Evolutionary conservation across 2,329 filamentous ascomycete genomes (phyloP).

Genomic region (Fusarium aywerte): DNA sequence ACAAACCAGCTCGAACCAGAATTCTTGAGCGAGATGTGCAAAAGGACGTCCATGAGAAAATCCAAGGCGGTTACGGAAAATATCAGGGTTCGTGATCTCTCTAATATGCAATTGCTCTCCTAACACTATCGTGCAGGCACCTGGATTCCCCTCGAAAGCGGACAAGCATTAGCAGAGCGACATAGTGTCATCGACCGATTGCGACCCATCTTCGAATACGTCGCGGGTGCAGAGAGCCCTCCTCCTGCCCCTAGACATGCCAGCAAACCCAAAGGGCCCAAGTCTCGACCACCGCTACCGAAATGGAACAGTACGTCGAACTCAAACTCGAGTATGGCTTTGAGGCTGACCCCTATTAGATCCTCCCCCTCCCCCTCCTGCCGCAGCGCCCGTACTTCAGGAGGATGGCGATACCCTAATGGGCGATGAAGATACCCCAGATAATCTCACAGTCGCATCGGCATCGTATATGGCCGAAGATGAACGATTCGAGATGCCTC

Average conservation of each 20-base stretch:
- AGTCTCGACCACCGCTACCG: conserved; percentile 62
- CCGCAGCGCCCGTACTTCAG: conserved; percentile 43
- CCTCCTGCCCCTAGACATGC: conserved; percentile 94
- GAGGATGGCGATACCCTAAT: conserved; percentile 73
- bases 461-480: conserved; percentile 88
- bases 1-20: conserved; percentile 93
- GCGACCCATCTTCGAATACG: conserved; percentile 87
- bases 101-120: background rate
- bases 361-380: conserved; percentile 41
- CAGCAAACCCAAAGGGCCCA: conserved; percentile 83
- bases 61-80: conserved; percentile 98
- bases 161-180: conserved; percentile 82
- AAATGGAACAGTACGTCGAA: conserved; percentile 60
- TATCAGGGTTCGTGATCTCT: conserved; percentile 77
- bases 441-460: conserved; percentile 84
- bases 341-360: conserved; percentile 32
- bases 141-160: conserved; percentile 90
- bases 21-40: conserved; percentile 97
- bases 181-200: conserved; percentile 89
- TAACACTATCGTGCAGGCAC: conserved; percentile 69
- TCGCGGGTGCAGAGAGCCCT: conserved; percentile 85
- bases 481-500: conserved; percentile 77
- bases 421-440: conserved; percentile 82
- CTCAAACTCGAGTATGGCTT: background rate
- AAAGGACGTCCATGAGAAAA: conserved; percentile 96